phyloP scores from a whole-genome alignment of 345 rosid genomes.

The Salix udensis region DNA sequence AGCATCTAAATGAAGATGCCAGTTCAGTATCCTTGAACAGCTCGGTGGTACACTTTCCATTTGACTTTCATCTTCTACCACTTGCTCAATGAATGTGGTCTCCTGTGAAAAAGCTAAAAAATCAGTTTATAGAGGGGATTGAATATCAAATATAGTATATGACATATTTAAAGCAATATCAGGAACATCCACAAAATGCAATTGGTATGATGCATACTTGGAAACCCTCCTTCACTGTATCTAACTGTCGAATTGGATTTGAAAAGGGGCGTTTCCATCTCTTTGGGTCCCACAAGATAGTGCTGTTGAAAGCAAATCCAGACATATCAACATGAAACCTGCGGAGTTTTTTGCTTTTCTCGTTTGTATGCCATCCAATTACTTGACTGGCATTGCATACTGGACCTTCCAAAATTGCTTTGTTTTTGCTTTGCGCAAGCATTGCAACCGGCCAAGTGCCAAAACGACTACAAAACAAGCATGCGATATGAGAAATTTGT shows the following conservation, averaged over 20 bases:
- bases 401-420: constrained; percentile 84
- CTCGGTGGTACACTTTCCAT: constrained; percentile 75
- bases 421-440: constrained; percentile 85
- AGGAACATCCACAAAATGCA: constrained; percentile 2
- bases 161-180: not conserved
- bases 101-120: constrained; percentile 43
- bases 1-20: constrained; percentile 88
- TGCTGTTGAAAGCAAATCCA: constrained; percentile 92
- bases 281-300: constrained; percentile 86
- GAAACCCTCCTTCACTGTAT: constrained; percentile 83
- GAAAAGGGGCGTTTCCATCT: constrained; percentile 57
- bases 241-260: constrained; percentile 67
- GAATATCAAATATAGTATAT: not conserved
- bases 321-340: constrained; percentile 97
- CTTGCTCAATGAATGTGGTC: constrained; percentile 84
- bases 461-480: constrained; percentile 53
- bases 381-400: constrained; percentile 76
- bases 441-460: constrained; percentile 97
- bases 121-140: not conserved
- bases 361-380: constrained; percentile 95
- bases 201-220: constrained; percentile 49
- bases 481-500: constrained; percentile 14
- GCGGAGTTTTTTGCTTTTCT: constrained; percentile 75
- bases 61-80: constrained; percentile 86
- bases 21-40: constrained; percentile 74